A percentile compares a stretch with the other conserved stretches of the same genome.
These are phyloP conservation scores for Annulohypoxylon nitens DNA, from an alignment of 495 filamentous ascomycete species.

Conservation along the genomic window DNA sequence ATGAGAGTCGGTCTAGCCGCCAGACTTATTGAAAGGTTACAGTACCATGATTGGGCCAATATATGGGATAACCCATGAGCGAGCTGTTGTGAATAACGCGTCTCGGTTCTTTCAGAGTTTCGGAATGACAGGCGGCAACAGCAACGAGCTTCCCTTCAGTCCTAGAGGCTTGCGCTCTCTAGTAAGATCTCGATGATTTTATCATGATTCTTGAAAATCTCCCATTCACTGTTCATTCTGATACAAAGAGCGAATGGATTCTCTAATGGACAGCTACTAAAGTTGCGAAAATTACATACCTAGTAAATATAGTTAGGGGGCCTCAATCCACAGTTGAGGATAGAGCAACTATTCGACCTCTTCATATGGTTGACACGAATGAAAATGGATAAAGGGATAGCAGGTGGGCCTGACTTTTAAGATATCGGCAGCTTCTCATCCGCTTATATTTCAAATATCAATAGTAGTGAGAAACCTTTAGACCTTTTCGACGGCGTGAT, in stretches of 20 bases:
- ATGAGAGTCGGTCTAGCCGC: constrained; percentile 24
- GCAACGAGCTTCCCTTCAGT: background rate
- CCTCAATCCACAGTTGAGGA: no score
- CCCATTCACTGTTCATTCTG: no score
- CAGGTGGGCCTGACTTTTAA: background rate
- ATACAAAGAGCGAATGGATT: no score
- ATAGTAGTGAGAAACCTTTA: background rate
- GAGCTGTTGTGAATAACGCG: background rate
- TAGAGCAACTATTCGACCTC: no score
- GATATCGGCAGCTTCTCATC: background rate
- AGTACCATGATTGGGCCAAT: background rate
- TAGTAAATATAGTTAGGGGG: no score
- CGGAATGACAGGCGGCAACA: background rate
- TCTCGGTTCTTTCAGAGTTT: background rate
- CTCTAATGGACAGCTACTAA: no score
- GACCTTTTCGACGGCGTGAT: no score
- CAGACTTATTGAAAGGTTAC: constrained; percentile 19
- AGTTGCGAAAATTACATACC: no score
- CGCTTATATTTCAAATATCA: constrained; percentile 15
- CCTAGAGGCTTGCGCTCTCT: background rate
- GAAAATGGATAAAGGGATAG: background rate
- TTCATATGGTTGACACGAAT: background rate
- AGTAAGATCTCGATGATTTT: no score
- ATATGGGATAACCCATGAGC: background rate
- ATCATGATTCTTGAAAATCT: no score